phyloP scores from a whole-genome alignment of 192 early-diverging fungal genomes.

The Mortierella claussenii region DNA sequence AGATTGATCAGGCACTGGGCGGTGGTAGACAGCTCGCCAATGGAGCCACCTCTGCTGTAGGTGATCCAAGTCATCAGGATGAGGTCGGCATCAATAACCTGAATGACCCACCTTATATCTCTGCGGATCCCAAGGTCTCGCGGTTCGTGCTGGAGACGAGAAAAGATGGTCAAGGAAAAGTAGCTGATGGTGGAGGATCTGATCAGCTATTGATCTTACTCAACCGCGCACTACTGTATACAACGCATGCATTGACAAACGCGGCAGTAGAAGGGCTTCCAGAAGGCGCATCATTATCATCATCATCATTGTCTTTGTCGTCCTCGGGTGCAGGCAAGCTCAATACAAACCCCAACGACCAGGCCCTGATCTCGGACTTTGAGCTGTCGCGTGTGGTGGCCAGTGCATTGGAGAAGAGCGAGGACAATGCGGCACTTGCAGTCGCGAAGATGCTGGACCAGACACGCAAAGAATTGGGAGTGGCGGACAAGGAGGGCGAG shows the following conservation, averaged over 20 bases:
- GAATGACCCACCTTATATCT: conserved; percentile 36
- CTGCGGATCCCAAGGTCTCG: conserved; percentile 23
- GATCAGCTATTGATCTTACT: conserved; percentile 35
- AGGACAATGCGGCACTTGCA: conserved; percentile 37
- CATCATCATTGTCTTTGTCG: no score
- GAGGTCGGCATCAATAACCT: conserved; percentile 30
- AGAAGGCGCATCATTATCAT: not conserved
- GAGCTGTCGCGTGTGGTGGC: conserved; percentile 35
- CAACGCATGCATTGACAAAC: not conserved
- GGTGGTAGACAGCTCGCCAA: conserved; percentile 9
- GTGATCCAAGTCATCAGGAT: not conserved
- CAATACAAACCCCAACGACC: conserved; percentile 29
- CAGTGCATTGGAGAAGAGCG: conserved; percentile 25
- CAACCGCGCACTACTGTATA: conserved; percentile 22
- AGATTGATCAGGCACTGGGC: conserved; percentile 25
- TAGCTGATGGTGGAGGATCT: not conserved
- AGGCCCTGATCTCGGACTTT: conserved; percentile 43
- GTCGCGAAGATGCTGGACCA: conserved; percentile 28
- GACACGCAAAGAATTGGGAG: conserved; percentile 14
- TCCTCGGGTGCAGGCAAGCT: not conserved
- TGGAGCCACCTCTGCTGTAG: not conserved
- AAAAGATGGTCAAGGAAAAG: not conserved
- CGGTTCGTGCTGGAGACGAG: conserved; percentile 36
- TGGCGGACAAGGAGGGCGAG: conserved; percentile 6
- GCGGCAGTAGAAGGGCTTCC: not conserved